These are phyloP conservation scores for Pichia cactophila DNA, from an alignment of 1,139 yeast genomes.

Conservation along the genomic window DNA sequence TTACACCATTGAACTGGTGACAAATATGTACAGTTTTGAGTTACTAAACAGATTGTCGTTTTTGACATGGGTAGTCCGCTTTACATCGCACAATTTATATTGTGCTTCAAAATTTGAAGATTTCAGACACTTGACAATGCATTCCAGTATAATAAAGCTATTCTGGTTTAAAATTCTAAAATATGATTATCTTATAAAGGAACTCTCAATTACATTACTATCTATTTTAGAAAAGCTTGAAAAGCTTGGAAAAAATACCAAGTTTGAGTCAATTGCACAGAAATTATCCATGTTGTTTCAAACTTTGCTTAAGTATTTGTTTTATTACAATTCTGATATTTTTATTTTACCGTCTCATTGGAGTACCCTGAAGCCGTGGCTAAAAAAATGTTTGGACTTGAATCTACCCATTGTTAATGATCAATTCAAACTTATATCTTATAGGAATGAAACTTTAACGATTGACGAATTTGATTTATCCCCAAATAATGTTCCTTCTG, in stretches of 20 bases:
- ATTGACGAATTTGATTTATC: conserved; percentile 31
- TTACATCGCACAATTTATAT: conserved; percentile 41
- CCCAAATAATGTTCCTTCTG: background rate
- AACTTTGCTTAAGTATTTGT: conserved; percentile 39
- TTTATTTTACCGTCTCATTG: conserved; percentile 76
- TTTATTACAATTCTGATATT: conserved; percentile 54
- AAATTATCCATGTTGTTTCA: conserved; percentile 24
- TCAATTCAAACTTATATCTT: conserved; percentile 54
- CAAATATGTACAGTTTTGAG: conserved; percentile 60
- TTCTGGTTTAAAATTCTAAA: conserved; percentile 65
- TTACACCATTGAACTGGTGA: conserved; percentile 52
- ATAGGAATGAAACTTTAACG: conserved; percentile 66
- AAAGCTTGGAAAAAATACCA: conserved; percentile 14
- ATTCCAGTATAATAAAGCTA: conserved; percentile 51
- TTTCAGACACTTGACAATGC: conserved; percentile 26
- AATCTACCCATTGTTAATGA: conserved; percentile 36
- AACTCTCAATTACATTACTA: conserved; percentile 48
- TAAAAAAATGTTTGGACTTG: conserved; percentile 35
- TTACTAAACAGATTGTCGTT: conserved; percentile 57
- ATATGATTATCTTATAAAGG: conserved; percentile 51
- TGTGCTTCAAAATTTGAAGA: conserved; percentile 16
- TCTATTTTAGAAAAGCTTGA: conserved; percentile 18
- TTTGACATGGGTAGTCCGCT: conserved; percentile 54
- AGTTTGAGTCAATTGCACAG: conserved; percentile 13
- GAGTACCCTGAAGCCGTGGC: conserved; percentile 50